These are phyloP conservation scores for Euphorbia peplus DNA, from an alignment of 345 rosid species.

Conservation along the genomic window DNA sequence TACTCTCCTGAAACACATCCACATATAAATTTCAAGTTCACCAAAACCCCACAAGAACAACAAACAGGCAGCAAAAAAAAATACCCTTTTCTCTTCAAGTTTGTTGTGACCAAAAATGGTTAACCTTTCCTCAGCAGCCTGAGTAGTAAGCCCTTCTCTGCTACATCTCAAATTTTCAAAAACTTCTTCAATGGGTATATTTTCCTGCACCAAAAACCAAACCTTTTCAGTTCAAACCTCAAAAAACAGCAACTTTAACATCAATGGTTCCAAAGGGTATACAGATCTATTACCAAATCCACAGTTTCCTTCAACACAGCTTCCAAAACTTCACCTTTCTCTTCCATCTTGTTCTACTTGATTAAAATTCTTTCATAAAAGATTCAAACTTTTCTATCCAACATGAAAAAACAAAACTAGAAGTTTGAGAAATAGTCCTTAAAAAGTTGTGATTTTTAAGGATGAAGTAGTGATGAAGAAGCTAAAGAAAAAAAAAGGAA, in stretches of 20 bases:
- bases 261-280: constrained; percentile 26
- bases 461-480: not conserved
- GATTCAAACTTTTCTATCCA: too few relatives aligned
- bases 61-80: too few relatives aligned
- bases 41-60: not conserved
- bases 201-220: constrained; percentile 54
- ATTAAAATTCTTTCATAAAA: not conserved
- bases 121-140: constrained; percentile 88
- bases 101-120: constrained; percentile 90
- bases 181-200: constrained; percentile 95
- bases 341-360: constrained; percentile 41
- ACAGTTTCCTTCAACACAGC: constrained; percentile 94
- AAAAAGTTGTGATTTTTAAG: constrained; percentile 20
- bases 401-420: not conserved
- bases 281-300: constrained; percentile 97
- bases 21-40: constrained; percentile 4
- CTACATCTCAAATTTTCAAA: constrained; percentile 96
- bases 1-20: constrained; percentile 65
- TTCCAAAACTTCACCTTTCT: constrained; percentile 77
- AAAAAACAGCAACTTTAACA: constrained; percentile 5
- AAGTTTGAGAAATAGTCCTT: not conserved
- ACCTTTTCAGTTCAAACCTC: not conserved
- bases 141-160: constrained; percentile 72
- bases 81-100: constrained; percentile 94
- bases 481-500: constrained; percentile 26